A percentile compares a stretch with the other conserved stretches of the same genome.
phyloP scores from a whole-genome alignment of 2,329 filamentous ascomycete species.

The Colletotrichum abscissum region DNA sequence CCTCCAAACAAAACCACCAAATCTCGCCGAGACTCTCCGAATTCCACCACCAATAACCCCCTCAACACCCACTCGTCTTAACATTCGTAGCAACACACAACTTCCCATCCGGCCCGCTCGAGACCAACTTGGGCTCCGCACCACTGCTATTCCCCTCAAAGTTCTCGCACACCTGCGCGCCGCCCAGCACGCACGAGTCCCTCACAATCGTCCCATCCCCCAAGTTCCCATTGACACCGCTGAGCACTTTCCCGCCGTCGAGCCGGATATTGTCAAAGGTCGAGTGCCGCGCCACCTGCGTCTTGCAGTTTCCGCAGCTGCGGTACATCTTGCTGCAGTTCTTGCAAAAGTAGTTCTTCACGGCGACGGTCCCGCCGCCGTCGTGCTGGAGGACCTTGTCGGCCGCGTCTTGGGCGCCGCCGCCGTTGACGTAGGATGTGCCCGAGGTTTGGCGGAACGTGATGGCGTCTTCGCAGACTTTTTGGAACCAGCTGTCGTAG shows the following conservation, averaged over 20 bases:
- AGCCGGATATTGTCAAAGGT: slow-evolving; percentile 57
- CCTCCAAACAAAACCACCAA: too few relatives aligned
- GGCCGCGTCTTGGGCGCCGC: slow-evolving; percentile 28
- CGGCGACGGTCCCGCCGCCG: slow-evolving; percentile 39
- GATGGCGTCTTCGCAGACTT: slow-evolving; percentile 49
- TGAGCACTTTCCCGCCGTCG: slow-evolving; percentile 51
- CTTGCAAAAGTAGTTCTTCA: slow-evolving; percentile 53
- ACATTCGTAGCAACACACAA: slow-evolving; percentile 21
- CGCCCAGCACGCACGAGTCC: slow-evolving; percentile 35
- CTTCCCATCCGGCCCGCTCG: slow-evolving; percentile 34
- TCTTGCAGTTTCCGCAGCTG: slow-evolving; percentile 60
- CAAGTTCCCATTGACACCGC: slow-evolving; percentile 53
- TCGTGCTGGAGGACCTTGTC: slow-evolving; percentile 36
- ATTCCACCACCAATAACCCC: background rate
- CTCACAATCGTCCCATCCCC: slow-evolving; percentile 39
- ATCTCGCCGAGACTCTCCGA: background rate
- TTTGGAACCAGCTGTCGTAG: slow-evolving; percentile 50
- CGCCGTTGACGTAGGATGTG: slow-evolving; percentile 50
- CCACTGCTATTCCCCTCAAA: slow-evolving; percentile 30
- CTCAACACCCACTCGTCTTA: slow-evolving; percentile 24
- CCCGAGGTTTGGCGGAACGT: slow-evolving; percentile 50
- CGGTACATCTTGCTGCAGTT: slow-evolving; percentile 59
- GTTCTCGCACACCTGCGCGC: slow-evolving; percentile 29
- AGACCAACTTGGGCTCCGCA: slow-evolving; percentile 22
- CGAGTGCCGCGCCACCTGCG: slow-evolving; percentile 50